A percentile compares a stretch with the other conserved stretches of the same genome.
Conservation (phyloP, 768 basidiomycete genomes). For the Leucogyrophana mollusca region DNA sequence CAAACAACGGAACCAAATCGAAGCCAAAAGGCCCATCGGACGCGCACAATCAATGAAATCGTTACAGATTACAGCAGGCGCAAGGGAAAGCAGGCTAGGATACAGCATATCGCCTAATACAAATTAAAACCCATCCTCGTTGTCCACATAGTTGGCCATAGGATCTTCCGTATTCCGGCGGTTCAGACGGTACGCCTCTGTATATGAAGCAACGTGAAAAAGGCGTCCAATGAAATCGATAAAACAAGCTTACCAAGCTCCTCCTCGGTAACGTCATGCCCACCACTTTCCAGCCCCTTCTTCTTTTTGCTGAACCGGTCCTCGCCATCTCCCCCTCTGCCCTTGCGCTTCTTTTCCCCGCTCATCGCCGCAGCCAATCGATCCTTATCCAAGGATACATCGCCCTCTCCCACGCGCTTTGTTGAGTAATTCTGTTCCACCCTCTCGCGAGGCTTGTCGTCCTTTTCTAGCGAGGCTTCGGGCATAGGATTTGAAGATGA, state of each 20-base stretch:
- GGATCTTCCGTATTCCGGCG: conserved; percentile 77
- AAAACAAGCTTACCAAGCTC: conserved; percentile 59
- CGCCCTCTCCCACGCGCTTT: conserved; percentile 79
- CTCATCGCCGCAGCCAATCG: conserved; percentile 66
- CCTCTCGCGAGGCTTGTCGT: conserved; percentile 31
- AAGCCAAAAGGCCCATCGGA: conserved; percentile 4
- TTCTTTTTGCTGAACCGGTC: conserved; percentile 64
- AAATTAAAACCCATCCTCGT: conserved; percentile 27
- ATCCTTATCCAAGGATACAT: conserved; percentile 71
- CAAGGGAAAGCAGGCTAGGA: background rate
- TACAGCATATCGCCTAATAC: conserved; percentile 9
- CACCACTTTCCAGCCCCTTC: conserved; percentile 45
- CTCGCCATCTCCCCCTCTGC: conserved; percentile 48
- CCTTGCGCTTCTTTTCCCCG: conserved; percentile 82
- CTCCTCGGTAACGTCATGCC: conserved; percentile 87
- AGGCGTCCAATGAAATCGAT: conserved; percentile 2
- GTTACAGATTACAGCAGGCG: conserved; percentile 1
- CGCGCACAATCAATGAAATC: background rate
- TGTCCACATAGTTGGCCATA: conserved; percentile 89
- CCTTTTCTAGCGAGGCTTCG: conserved; percentile 25
- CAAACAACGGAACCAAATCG: conserved; percentile 9
- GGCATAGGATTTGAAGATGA: conserved; percentile 30
- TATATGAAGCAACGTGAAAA: conserved; percentile 13
- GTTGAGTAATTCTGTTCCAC: conserved; percentile 76
- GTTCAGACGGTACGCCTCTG: conserved; percentile 90